Evolutionary conservation across 306 rosid genomes (phyloP).

Genomic region (Parietaria judaica): DNA sequence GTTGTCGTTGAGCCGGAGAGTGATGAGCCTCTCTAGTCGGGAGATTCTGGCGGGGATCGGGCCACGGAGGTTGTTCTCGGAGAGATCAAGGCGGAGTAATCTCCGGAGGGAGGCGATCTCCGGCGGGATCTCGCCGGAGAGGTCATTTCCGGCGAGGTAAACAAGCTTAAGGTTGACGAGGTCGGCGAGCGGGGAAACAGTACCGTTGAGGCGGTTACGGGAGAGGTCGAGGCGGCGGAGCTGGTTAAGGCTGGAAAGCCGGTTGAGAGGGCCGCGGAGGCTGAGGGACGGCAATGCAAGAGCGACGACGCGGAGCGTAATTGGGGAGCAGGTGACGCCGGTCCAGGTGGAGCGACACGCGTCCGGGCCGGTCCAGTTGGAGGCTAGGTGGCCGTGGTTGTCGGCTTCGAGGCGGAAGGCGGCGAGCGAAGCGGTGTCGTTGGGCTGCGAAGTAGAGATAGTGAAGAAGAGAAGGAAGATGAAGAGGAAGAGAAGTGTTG

Average conservation of each 20-base stretch:
- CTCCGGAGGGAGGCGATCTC: constrained; percentile 34
- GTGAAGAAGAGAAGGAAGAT: constrained; percentile 13
- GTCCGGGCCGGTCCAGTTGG: constrained; percentile 71
- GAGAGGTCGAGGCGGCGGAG: constrained; percentile 86
- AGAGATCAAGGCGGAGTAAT: constrained; percentile 77
- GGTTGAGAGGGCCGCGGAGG: constrained; percentile 67
- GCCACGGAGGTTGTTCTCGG: constrained; percentile 78
- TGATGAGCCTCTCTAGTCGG: constrained; percentile 44
- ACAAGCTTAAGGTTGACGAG: constrained; percentile 69
- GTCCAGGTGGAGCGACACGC: constrained; percentile 66
- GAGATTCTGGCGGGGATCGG: constrained; percentile 34
- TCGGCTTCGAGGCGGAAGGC: constrained; percentile 60
- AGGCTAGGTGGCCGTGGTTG: constrained; percentile 57
- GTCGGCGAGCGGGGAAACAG: constrained; percentile 42
- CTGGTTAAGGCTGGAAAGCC: constrained; percentile 54
- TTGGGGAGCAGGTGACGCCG: constrained; percentile 60
- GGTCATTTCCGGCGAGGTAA: constrained; percentile 77
- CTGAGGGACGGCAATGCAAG: constrained; percentile 67
- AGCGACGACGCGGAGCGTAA: constrained; percentile 35
- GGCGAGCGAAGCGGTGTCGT: constrained; percentile 62
- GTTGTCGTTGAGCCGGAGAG: constrained; percentile 73
- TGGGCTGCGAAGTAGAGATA: constrained; percentile 20
- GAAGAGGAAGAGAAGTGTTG: constrained; percentile 3
- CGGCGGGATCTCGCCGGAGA: constrained; percentile 64
- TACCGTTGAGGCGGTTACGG: constrained; percentile 68